A percentile compares a stretch with the other conserved stretches of the same genome.
Evolutionary conservation across 139 green algal genomes (phyloP).

Genomic region (Chlamydomonas sphaeroides): DNA sequence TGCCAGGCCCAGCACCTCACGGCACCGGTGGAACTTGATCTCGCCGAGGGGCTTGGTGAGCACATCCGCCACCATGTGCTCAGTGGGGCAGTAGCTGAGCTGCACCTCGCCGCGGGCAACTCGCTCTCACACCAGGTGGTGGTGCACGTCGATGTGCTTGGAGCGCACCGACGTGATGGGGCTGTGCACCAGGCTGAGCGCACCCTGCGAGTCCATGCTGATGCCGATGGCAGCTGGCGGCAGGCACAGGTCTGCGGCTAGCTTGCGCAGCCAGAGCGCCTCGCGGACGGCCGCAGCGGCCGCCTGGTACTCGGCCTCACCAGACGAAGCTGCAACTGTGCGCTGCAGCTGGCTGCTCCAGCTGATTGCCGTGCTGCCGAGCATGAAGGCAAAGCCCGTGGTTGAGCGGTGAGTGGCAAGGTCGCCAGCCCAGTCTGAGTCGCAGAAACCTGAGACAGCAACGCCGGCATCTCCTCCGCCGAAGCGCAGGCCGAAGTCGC

Average conservation of each 20-base stretch:
- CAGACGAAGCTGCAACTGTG: slow-evolving; percentile 60
- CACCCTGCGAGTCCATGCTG: not conserved
- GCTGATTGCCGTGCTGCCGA: slow-evolving; percentile 17
- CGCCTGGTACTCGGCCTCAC: slow-evolving; percentile 58
- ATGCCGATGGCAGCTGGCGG: not conserved
- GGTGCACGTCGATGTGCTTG: no score
- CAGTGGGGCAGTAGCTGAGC: not conserved
- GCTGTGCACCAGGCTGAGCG: no score
- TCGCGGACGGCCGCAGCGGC: slow-evolving; percentile 50
- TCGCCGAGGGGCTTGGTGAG: no score
- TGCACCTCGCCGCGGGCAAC: no score
- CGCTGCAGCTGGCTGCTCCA: slow-evolving; percentile 42
- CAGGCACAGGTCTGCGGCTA: slow-evolving; percentile 34
- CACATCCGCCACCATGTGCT: not conserved
- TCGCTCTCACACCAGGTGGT: no score
- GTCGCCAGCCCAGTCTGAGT: slow-evolving; percentile 31
- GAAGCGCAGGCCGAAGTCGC: not conserved
- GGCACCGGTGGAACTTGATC: no score
- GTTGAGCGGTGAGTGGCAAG: slow-evolving; percentile 4
- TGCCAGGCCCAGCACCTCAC: no score
- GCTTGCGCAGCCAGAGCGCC: no score
- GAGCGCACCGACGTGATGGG: no score
- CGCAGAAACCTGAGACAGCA: not conserved
- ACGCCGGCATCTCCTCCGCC: not conserved
- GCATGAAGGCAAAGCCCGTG: slow-evolving; percentile 22